Conservation (phyloP, 2,329 filamentous ascomycete species). For the Colletotrichum horii region DNA sequence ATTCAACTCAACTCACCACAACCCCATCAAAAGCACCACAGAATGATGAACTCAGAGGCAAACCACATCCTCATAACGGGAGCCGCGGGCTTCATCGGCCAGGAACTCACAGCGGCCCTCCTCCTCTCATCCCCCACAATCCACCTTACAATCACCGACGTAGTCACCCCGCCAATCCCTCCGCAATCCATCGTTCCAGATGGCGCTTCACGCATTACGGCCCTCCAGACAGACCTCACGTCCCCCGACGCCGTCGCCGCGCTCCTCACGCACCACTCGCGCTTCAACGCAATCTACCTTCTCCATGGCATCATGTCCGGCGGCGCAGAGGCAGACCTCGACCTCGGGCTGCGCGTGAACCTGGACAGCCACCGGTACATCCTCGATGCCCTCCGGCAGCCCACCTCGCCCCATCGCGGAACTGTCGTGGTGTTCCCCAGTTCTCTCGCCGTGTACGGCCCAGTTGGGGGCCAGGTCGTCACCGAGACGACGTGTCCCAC, state of each 20-base stretch:
- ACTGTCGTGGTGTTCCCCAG: conserved; percentile 63
- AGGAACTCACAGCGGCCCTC: conserved; percentile 62
- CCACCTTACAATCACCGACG: conserved; percentile 61
- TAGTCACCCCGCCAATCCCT: conserved; percentile 57
- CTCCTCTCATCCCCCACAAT: conserved; percentile 43
- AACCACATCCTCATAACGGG: conserved; percentile 65
- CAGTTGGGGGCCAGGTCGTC: conserved; percentile 39
- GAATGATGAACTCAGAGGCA: not conserved
- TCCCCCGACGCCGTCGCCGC: conserved; percentile 30
- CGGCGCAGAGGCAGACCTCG: conserved; percentile 63
- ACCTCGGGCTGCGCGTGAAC: conserved; percentile 61
- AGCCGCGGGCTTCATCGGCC: conserved; percentile 68
- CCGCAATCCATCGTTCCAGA: conserved; percentile 31
- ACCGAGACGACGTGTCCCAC: conserved; percentile 49
- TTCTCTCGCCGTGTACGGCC: conserved; percentile 65
- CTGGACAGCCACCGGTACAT: conserved; percentile 60
- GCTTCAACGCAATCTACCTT: conserved; percentile 56
- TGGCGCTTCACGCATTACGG: conserved; percentile 22
- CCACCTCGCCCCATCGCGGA: conserved; percentile 40
- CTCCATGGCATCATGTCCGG: conserved; percentile 70
- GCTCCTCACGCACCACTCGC: conserved; percentile 30
- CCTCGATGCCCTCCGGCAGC: conserved; percentile 53
- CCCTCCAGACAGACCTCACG: conserved; percentile 37
- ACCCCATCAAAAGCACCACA: not conserved
- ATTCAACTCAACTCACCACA: not conserved